phyloP scores from a whole-genome alignment of 192 early-diverging fungal genomes.

The Backusella luteola region DNA sequence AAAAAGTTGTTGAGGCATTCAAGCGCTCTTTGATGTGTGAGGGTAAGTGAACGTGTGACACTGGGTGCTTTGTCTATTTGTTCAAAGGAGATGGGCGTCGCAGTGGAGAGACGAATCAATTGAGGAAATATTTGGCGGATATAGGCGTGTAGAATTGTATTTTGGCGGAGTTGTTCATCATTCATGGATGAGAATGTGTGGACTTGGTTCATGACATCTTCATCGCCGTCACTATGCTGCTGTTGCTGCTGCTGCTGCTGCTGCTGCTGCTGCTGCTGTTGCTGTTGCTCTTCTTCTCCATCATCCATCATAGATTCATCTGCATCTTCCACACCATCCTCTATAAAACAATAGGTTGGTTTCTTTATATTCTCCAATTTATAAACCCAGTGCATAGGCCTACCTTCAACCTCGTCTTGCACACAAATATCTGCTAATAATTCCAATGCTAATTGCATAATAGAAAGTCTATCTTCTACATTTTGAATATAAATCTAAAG shows the following conservation, averaged over 20 bases:
- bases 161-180: conserved; percentile 26
- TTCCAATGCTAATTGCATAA: conserved; percentile 78
- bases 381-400: neutral
- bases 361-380: neutral
- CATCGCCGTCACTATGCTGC: conserved; percentile 20
- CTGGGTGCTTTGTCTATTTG: conserved; percentile 31
- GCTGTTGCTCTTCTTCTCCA: conserved; percentile 31
- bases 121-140: conserved; percentile 48
- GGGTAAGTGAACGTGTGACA: conserved; percentile 52
- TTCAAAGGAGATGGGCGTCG: conserved; percentile 50
- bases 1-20: conserved; percentile 77
- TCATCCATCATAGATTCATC: conserved; percentile 46
- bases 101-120: conserved; percentile 46
- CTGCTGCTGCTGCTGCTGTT: conserved; percentile 37
- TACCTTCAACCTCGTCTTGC: conserved; percentile 53
- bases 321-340: conserved; percentile 45
- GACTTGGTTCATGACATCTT: conserved; percentile 19
- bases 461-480: conserved; percentile 55
- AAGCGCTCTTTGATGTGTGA: conserved; percentile 63
- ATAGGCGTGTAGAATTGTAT: conserved; percentile 47
- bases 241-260: conserved; percentile 29
- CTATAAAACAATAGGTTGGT: conserved; percentile 13
- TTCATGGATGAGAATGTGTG: conserved; percentile 32
- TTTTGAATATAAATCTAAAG: conserved; percentile 36
- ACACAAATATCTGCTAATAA: conserved; percentile 82